Evolutionary conservation across 495 filamentous ascomycete genomes (phyloP), one percentile per base, ranked within the genome.

Genomic region (Apiosordaria backusii): DNA sequence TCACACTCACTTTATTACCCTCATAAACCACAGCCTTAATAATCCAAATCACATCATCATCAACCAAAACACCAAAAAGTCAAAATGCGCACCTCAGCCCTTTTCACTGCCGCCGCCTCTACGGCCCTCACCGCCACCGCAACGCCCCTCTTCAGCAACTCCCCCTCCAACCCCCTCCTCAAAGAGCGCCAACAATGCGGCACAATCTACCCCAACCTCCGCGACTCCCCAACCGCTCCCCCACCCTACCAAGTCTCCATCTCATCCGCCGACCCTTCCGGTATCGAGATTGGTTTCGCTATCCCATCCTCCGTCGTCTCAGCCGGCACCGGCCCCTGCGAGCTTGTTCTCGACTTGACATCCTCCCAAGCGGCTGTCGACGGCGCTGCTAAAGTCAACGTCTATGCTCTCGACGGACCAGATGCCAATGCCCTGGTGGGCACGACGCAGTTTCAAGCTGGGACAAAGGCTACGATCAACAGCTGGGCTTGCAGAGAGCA

Each of bases 331-430:
- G 66, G 71, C 68, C 60, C 35, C 7, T 50, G 19, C 60, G 18
- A n/a, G 13, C 40, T 54, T 22, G 50, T 54, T 7, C 45, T 57
- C 16, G 26, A 35, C 13, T 25, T 40, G 10, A 21, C 45, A 4
- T 67, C 63, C 16, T 61, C 26, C n/a, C 6, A 59, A 25, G 57
- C 26, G 1, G 27, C 59, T 15, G 59, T 61, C 59, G 2, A 25
- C 9, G 72, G 72, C 5, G 22, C 53, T 1, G 71, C 69, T 24
- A 67, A 67, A 2, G 62, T 77, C 50, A 72, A 77, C 63, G 68
- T 77, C 21, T 68, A 67, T 13, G 70, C 73, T 18, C 50, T 74
- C 4, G 73, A 74, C 66, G 75, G 75, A 2, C 71, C 73, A n/a
- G 66, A 61, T 1, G 29, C 67, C 2, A 73, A 72, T n/a, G 52